Evolutionary conservation across 805 yeast genomes (phyloP), one percentile per base, ranked within the genome.

Genomic region (Trichomonascus vanleenenianus): DNA sequence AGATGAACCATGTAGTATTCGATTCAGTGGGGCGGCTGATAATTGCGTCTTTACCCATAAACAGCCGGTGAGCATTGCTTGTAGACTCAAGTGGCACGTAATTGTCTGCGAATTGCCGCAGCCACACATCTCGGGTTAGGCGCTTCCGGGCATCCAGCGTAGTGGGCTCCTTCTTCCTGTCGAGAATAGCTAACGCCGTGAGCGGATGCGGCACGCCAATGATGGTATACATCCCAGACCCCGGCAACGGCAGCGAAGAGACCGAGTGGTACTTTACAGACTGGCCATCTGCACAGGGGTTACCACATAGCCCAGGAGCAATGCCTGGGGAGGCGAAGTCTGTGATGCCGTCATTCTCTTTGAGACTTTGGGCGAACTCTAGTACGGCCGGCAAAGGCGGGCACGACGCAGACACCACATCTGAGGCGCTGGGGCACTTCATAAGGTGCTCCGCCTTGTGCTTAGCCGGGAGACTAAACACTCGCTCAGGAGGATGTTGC

Each of bases 361-460:
- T 11, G 19, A 33, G 40, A 20, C 33, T 22, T 16, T 43, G 27
- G 12, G 27, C 43, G 4, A 16, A 11, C 11, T 25, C 41, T 19
- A 45, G 11, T 18, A 34, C 38, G 7, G n/a, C 19, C 20, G 34
- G 39, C 10, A 50, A 51, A 1, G 63, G 61, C 11, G 63, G 62
- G 43, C 63, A 59, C 10, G 41, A 31, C 8, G 36, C 40, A 9
- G 43, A 50, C 12, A 44, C 34, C 8, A 33, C 44, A 10, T 36
- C 35, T 3, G 9, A 8, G 3, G 39, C 35, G 3, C 43, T 27
- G 6, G 61, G 62, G 42, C 63, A 58, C 6, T 33, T 39, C 4
- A 52, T 55, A 27, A 58, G 32, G 8, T 53, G 44, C 3, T 31
- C 34, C 15, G 60, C 59, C 11, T 57, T 43, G 14, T 50, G 40